phyloP scores from a whole-genome alignment of 2,329 filamentous ascomycete species.

The Clonostachys rhizophaga region DNA sequence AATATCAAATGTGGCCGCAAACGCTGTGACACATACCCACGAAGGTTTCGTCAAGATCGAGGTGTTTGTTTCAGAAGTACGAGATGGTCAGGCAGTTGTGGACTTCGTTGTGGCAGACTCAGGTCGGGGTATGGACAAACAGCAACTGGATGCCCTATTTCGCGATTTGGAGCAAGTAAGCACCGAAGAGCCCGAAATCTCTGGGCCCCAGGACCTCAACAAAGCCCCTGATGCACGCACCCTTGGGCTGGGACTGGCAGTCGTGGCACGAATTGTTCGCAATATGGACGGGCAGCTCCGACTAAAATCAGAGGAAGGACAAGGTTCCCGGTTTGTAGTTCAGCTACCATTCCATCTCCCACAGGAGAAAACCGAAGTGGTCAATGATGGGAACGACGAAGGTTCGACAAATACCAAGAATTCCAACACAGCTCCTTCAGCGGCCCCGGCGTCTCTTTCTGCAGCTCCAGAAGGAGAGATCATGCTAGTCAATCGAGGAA shows the following conservation, averaged over 20 bases:
- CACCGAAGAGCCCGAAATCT: conserved; percentile 27
- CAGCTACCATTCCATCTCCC: conserved; percentile 70
- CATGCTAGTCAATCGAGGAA: conserved; percentile 51
- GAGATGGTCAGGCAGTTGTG: conserved; percentile 50
- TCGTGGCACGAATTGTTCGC: conserved; percentile 81
- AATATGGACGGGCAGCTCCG: conserved; percentile 88
- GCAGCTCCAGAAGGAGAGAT: conserved; percentile 45
- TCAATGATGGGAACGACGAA: conserved; percentile 4
- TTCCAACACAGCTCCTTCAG: conserved; percentile 5
- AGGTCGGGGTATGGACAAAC: conserved; percentile 66
- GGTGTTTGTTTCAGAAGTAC: conserved; percentile 53
- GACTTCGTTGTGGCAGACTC: conserved; percentile 76
- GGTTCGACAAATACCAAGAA: conserved; percentile 2
- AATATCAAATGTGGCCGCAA: conserved; percentile 77
- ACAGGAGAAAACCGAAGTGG: conserved; percentile 23
- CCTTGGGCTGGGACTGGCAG: conserved; percentile 77
- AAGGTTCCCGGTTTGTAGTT: conserved; percentile 78
- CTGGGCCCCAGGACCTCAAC: conserved; percentile 12
- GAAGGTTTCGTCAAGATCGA: conserved; percentile 67
- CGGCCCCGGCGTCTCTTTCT: conserved; percentile 14
- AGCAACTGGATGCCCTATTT: conserved; percentile 50
- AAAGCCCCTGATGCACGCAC: conserved; percentile 33
- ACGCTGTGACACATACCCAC: conserved; percentile 75
- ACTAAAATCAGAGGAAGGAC: conserved; percentile 77
- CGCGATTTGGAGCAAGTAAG: conserved; percentile 55